Evolutionary conservation across 108 stramenopile genomes (phyloP), one percentile per base, ranked within the genome.

Genomic region (Schizochytrium sp.): DNA sequence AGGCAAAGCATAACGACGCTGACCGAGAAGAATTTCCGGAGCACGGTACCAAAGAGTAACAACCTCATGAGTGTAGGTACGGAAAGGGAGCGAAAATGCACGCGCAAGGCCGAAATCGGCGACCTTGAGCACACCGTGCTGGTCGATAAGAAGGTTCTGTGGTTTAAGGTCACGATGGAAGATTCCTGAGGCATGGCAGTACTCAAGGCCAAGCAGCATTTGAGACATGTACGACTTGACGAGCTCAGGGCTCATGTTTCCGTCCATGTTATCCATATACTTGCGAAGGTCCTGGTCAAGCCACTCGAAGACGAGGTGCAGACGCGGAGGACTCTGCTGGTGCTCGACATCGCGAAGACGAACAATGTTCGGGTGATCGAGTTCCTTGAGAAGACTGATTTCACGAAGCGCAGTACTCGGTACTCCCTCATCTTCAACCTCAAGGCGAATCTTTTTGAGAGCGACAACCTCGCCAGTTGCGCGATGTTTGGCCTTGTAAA

Each of bases 11-110:
- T 99, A 99, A 3, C 94, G 96, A 73, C 96, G 95, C 15, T 95
- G 95, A 60, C 98, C 98, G 46, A 98, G 92, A 46, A 98, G 90
- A 61, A 99, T 97, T 92, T 99, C 99, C 8, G 98, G 98, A 7
- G 98, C 97, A 10, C 99, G 96, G 93, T 99, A 99, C 98, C 98
- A 99, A 69, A 98, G 94, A 19, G 99, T 99, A 41, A 99, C 97
- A 46, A 99, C 99, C 89, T 89, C 97, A 89, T 97, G 96, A 0
- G 97, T 98, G 89, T 97, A 98, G 50, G 92, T 91, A 28, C 99
- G 89, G 2, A 98, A 97, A 13, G 99, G 99, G 61, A 99, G 98
- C 1, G 97, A 97, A 92, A 98, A 99, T 5, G 98, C 98, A 53
- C 99, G 87, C 0, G 98, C 98, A 46, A 99, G 92, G 40, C 99